Conservation (phyloP, 225 moss, liverwort and hornwort genomes). For the Sphagnum contortum region DNA sequence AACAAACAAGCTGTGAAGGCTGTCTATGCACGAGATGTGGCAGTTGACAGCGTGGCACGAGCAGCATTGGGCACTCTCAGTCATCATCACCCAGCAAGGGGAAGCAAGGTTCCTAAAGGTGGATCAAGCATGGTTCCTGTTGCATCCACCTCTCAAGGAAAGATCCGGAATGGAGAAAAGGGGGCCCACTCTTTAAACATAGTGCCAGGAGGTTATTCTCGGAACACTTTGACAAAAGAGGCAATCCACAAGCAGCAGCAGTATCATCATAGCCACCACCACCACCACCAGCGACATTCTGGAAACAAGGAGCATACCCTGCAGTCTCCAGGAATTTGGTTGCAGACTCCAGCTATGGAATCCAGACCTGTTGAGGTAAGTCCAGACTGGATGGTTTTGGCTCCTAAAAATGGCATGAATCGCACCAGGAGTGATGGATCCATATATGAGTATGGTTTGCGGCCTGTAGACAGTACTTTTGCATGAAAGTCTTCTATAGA, state of each 20-base stretch:
- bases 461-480: no score
- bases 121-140: constrained; percentile 11
- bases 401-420: no score
- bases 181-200: neutral
- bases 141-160: constrained; percentile 20
- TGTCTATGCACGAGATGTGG: constrained; percentile 53
- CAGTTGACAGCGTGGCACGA: constrained; percentile 57
- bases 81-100: constrained; percentile 36
- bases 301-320: no score
- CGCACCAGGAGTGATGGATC: no score
- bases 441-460: no score
- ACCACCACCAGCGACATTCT: neutral
- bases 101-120: constrained; percentile 19
- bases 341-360: no score
- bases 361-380: no score
- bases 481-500: no score
- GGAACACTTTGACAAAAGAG: constrained; percentile 15
- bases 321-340: neutral
- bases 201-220: constrained; percentile 11
- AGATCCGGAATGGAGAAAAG: constrained; percentile 20
- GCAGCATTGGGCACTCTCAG: constrained; percentile 46
- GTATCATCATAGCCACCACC: no score
- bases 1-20: constrained; percentile 80
- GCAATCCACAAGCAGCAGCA: constrained; percentile 6
- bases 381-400: no score